A percentile compares a stretch with the other conserved stretches of the same genome.
phyloP scores from a whole-genome alignment of 75 land plant genomes.

The Cupressus sempervirens region DNA sequence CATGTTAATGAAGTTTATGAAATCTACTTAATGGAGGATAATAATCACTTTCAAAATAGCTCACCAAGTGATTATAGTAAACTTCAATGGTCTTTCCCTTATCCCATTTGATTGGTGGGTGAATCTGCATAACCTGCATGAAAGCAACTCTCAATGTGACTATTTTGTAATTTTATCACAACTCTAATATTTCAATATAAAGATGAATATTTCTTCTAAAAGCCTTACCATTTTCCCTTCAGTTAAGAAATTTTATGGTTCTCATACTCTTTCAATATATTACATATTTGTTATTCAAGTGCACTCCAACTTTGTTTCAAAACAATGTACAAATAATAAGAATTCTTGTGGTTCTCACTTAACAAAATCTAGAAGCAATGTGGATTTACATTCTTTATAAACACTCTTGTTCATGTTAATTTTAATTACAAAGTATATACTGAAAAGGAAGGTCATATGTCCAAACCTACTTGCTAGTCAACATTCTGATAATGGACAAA shows the following conservation, averaged over 20 bases:
- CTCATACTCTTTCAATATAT: conserved; percentile 61
- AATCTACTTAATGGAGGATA: neutral
- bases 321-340: neutral
- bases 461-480: conserved; percentile 43
- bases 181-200: neutral
- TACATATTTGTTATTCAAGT: conserved; percentile 66
- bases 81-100: conserved; percentile 92
- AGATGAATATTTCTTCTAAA: neutral
- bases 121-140: conserved; percentile 73
- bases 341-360: neutral
- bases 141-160: neutral
- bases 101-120: conserved; percentile 83
- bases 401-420: neutral
- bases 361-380: no score
- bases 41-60: conserved; percentile 8
- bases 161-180: neutral
- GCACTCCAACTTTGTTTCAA: conserved; percentile 61
- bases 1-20: neutral
- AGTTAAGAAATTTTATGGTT: conserved; percentile 59
- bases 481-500: conserved; percentile 71
- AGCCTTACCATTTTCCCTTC: conserved; percentile 84
- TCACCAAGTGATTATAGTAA: conserved; percentile 71
- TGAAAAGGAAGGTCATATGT: neutral
- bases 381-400: neutral
- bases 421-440: neutral